phyloP scores from a whole-genome alignment of 164 flowering plant genomes.

The Vitis amurensis region DNA sequence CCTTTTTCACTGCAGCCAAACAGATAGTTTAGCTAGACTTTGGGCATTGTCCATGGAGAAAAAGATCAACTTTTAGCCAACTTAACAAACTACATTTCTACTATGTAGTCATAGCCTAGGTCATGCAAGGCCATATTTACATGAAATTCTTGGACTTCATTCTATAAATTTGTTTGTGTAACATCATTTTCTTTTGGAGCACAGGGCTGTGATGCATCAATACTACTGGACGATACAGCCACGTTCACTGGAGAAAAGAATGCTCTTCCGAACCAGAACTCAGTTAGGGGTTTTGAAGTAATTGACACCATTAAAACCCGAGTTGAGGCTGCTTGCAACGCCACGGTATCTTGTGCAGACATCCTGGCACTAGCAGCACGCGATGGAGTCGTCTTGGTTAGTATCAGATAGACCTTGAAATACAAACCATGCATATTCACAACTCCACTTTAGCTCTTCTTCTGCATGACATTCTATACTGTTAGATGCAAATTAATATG shows the following conservation, averaged over 20 bases:
- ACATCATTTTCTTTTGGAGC: not conserved
- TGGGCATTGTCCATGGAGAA: too few relatives aligned
- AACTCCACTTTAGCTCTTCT: too few relatives aligned
- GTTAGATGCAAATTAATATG: too few relatives aligned
- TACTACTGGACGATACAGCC: constrained; percentile 51
- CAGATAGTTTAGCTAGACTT: too few relatives aligned
- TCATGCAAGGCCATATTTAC: too few relatives aligned
- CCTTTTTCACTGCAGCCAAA: too few relatives aligned
- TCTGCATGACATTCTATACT: too few relatives aligned
- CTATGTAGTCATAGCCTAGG: too few relatives aligned
- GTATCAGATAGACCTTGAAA: not conserved
- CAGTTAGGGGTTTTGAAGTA: constrained; percentile 40
- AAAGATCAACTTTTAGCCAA: too few relatives aligned
- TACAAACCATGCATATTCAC: too few relatives aligned
- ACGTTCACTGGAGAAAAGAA: constrained; percentile 42
- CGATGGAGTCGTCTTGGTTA: constrained; percentile 37
- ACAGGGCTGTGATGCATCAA: constrained; percentile 60
- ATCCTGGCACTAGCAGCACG: constrained; percentile 49
- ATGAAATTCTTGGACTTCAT: too few relatives aligned
- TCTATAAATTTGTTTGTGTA: not conserved
- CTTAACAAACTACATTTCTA: too few relatives aligned
- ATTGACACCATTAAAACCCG: constrained; percentile 42
- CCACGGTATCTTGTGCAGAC: constrained; percentile 51
- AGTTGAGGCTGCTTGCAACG: constrained; percentile 39
- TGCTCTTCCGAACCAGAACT: constrained; percentile 36